These are phyloP conservation scores for Xylariaceae sp. DNA, from an alignment of 2,329 filamentous ascomycete genomes.

Conservation along the genomic window DNA sequence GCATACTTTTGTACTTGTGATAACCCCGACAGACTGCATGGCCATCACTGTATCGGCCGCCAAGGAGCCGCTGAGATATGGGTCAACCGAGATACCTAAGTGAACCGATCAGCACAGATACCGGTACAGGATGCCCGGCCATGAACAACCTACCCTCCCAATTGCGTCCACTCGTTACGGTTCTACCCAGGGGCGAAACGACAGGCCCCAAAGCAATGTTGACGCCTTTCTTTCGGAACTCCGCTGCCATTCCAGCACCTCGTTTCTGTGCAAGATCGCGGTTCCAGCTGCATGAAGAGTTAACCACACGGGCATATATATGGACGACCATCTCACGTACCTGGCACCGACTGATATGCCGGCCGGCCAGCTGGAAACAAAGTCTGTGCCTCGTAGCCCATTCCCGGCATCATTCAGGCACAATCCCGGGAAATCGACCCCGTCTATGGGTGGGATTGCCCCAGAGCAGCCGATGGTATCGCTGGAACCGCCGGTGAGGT, in stretches of 20 bases:
- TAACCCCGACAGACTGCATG: conserved; percentile 64
- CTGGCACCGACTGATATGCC: conserved; percentile 55
- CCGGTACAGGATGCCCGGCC: neutral
- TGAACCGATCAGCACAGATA: neutral
- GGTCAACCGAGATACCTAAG: conserved; percentile 38
- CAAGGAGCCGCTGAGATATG: conserved; percentile 49
- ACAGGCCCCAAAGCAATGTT: conserved; percentile 74
- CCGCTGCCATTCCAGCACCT: conserved; percentile 66
- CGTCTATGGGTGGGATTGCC: conserved; percentile 29
- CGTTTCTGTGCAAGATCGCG: conserved; percentile 59
- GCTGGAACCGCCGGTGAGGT: conserved; percentile 28
- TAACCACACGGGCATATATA: neutral
- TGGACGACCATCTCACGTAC: conserved; percentile 7
- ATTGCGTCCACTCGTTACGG: conserved; percentile 54
- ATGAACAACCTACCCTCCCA: conserved; percentile 45
- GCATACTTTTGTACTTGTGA: conserved; percentile 50
- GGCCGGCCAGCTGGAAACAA: conserved; percentile 33
- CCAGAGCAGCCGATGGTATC: conserved; percentile 31
- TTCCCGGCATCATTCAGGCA: conserved; percentile 30
- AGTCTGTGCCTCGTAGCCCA: conserved; percentile 28
- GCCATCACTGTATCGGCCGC: conserved; percentile 52
- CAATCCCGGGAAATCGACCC: conserved; percentile 32
- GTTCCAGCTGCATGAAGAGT: conserved; percentile 51
- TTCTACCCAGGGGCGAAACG: conserved; percentile 56
- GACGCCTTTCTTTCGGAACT: conserved; percentile 70